Base-by-base conservation (phyloP, 345 rosid genomes). In the Excoecaria cochinchinensis region DNA sequence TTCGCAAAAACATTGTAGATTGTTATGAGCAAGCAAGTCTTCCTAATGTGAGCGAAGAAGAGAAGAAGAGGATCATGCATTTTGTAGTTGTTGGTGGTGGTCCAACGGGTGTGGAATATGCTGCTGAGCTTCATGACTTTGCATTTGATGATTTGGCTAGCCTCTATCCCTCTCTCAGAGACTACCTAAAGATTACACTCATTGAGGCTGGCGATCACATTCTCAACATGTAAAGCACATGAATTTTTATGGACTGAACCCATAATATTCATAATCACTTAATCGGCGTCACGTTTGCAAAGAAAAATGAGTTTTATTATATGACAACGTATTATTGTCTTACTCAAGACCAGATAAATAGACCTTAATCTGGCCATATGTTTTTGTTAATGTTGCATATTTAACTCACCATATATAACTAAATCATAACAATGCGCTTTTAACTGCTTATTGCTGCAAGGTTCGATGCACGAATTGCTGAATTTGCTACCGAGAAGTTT, bases 61-160 rank as follows among this genome's bases (percentile, higher is more conserved):
- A 91, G 82, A 90, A 80, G 87, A 87, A 84, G 65, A 83, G 86
- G 73, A 87, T 93, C 59, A 80, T 90, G 74, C 95, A 93, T 76
- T 93, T 93, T 79, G 95, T 93, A 22, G 95, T 91, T 3, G 97
- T 93, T 48, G 98, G 95, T 6, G 98, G 98, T 16, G 97, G 97
- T 11, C 97, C 98, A 47, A 86, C 92, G 0, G 95, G 98, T 8
- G 97, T 93, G 17, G 98, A 93, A 85, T 93, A 87, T 84, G 92
- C 97, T 19, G 95, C 98, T 11, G 98, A 91, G 85, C 90, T 93
- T 39, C 92, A 84, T 72, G 98, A 93, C 72, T 86, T 85, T 64
- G 85, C 87, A 0, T 74, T 79, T 10, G 89, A 93, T 24, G 98
- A 93, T 76, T 82, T 93, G n/a, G 79, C 87, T 46, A 66, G 69